Evolutionary conservation across 331 rosid species (phyloP).

Genomic region (Phaseolus coccineus): DNA sequence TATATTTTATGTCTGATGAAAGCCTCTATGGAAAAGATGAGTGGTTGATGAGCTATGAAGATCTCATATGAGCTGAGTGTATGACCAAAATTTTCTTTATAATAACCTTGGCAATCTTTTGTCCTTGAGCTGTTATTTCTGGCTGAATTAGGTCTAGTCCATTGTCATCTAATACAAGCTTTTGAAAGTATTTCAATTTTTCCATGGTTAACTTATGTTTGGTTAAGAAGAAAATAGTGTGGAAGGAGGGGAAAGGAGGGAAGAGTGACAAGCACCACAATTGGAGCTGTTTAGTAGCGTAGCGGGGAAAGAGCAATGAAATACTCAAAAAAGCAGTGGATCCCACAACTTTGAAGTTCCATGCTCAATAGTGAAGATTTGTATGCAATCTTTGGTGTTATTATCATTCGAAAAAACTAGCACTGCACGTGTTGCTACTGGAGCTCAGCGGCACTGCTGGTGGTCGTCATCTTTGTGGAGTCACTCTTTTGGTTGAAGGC

Average conservation of each 20-base stretch:
- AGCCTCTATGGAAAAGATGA: neutral
- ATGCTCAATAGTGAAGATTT: too few species aligned
- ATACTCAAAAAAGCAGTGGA: too few species aligned
- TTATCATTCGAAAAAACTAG: neutral
- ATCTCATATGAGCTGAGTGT: neutral
- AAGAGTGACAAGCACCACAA: neutral
- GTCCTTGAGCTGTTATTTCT: neutral
- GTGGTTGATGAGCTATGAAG: conserved; percentile 4
- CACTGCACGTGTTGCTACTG: neutral
- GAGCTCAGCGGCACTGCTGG: neutral
- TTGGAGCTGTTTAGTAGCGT: neutral
- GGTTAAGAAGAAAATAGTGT: neutral
- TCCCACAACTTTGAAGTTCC: too few species aligned
- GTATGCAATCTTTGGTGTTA: neutral
- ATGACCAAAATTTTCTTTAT: conserved; percentile 2
- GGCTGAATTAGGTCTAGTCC: neutral
- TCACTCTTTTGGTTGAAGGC: neutral
- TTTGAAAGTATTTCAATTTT: conserved; percentile 17
- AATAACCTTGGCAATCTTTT: neutral
- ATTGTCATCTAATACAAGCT: neutral
- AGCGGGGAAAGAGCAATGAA: too few species aligned
- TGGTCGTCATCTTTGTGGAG: neutral
- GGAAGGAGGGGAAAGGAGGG: neutral
- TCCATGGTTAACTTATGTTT: neutral
- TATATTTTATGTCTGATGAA: neutral